These are phyloP conservation scores for Epichloe scottii DNA, from an alignment of 2,329 filamentous ascomycete species.

Conservation along the genomic window DNA sequence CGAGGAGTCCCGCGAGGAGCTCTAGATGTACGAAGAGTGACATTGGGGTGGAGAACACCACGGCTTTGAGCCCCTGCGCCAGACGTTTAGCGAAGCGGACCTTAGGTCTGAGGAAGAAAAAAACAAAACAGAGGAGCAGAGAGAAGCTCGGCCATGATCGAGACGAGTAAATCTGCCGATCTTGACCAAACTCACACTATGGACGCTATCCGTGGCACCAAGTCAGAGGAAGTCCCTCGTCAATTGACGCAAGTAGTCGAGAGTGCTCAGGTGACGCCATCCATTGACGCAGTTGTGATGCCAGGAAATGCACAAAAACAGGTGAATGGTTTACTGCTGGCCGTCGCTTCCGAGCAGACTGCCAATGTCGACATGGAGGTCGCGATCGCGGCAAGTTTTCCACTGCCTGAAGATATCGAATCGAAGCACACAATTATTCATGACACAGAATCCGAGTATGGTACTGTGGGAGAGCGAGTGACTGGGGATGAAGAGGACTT, in stretches of 20 bases:
- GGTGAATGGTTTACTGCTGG: background rate
- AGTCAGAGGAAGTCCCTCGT: background rate
- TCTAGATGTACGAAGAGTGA: slow-evolving; percentile 38
- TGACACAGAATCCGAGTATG: background rate
- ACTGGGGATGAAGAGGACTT: slow-evolving; percentile 1
- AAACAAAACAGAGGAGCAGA: slow-evolving; percentile 4
- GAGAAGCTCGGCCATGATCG: background rate
- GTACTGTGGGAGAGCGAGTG: background rate
- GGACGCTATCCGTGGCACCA: background rate
- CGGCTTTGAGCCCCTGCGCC: slow-evolving; percentile 36
- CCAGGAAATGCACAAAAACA: slow-evolving; percentile 1
- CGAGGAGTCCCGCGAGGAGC: slow-evolving; percentile 57
- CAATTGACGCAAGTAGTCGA: background rate
- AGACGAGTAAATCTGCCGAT: slow-evolving; percentile 1
- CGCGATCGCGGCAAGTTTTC: background rate
- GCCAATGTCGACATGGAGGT: background rate
- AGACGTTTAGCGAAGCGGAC: slow-evolving; percentile 30
- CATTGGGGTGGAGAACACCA: slow-evolving; percentile 47
- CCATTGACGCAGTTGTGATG: background rate
- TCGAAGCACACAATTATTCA: background rate
- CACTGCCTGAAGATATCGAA: slow-evolving; percentile 4
- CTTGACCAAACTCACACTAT: background rate
- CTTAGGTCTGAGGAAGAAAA: slow-evolving; percentile 13
- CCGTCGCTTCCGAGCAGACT: background rate
- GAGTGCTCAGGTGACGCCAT: background rate